Conservation (phyloP, 768 basidiomycete genomes). For the Gloeostereum incarnatum region DNA sequence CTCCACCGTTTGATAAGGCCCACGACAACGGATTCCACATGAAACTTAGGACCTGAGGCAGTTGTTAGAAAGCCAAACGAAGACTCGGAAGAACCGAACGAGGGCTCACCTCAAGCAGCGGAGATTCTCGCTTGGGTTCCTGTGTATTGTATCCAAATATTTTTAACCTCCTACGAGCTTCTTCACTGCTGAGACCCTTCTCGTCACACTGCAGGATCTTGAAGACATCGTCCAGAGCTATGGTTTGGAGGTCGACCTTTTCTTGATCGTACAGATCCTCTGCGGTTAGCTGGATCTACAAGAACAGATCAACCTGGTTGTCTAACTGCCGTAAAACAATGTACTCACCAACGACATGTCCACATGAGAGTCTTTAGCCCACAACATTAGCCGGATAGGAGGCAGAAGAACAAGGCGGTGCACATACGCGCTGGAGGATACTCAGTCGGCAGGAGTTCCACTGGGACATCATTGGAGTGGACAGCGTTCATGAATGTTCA, state of each 20-base stretch:
- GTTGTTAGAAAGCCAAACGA: constrained; percentile 1
- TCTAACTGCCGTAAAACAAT: constrained; percentile 4
- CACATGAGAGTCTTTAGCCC: constrained; percentile 85
- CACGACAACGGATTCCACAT: constrained; percentile 99
- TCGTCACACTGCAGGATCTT: constrained; percentile 88
- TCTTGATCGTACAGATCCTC: constrained; percentile 97
- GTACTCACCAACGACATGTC: constrained; percentile 68
- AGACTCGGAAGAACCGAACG: constrained; percentile 1
- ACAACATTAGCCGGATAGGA: no score
- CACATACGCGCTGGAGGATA: no score
- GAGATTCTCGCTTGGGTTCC: constrained; percentile 82
- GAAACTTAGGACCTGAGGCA: constrained; percentile 74
- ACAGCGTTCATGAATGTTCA: no score
- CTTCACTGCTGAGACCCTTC: constrained; percentile 64
- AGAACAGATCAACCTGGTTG: background rate
- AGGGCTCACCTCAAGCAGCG: constrained; percentile 75
- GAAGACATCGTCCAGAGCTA: constrained; percentile 95
- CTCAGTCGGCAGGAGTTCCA: no score
- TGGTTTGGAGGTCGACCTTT: constrained; percentile 97
- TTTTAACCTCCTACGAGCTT: constrained; percentile 76
- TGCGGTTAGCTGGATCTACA: constrained; percentile 77
- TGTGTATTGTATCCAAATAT: constrained; percentile 97
- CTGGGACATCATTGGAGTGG: no score
- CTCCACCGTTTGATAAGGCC: constrained; percentile 92
- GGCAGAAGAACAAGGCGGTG: no score